Percentiles rank a stretch among this genome's conserved stretches.
phyloP scores from a whole-genome alignment of 345 rosid genomes.

The Salix exigua region DNA sequence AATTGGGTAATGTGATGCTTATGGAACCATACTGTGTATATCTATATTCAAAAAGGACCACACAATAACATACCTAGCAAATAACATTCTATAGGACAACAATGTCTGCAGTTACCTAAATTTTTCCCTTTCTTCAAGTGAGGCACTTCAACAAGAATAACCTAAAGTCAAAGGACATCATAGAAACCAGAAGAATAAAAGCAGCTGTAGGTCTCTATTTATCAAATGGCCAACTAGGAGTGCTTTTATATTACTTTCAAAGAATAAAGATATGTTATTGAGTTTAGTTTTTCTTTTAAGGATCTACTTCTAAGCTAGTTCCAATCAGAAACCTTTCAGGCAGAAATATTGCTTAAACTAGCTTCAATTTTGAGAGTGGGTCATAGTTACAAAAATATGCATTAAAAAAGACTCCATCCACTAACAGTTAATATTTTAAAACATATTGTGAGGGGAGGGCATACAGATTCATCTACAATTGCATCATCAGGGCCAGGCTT shows the following conservation, averaged over 20 bases:
- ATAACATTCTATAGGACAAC: not conserved
- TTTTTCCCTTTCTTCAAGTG: not conserved
- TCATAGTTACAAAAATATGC: not conserved
- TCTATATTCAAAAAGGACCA: not conserved
- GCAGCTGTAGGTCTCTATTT: not conserved
- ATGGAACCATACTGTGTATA: not conserved
- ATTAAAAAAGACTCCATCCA: conserved; percentile 1
- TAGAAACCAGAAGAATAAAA: not conserved
- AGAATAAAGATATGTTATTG: not conserved
- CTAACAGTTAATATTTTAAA: conserved; percentile 15
- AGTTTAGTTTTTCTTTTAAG: not conserved
- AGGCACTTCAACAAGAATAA: not conserved
- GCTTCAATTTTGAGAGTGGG: not conserved
- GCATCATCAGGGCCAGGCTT: conserved; percentile 37
- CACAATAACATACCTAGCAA: not conserved
- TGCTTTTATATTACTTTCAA: not conserved
- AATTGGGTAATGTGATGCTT: not conserved
- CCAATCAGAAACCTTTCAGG: not conserved
- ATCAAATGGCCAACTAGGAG: not conserved
- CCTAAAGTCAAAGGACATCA: not conserved
- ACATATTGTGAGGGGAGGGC: conserved; percentile 15
- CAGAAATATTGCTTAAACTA: not conserved
- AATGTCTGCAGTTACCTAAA: not conserved
- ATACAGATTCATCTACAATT: conserved; percentile 34
- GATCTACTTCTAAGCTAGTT: not conserved